These are phyloP conservation scores for Spinacia oleracea DNA, from an alignment of 179 eudicot genomes.

Conservation along the genomic window DNA sequence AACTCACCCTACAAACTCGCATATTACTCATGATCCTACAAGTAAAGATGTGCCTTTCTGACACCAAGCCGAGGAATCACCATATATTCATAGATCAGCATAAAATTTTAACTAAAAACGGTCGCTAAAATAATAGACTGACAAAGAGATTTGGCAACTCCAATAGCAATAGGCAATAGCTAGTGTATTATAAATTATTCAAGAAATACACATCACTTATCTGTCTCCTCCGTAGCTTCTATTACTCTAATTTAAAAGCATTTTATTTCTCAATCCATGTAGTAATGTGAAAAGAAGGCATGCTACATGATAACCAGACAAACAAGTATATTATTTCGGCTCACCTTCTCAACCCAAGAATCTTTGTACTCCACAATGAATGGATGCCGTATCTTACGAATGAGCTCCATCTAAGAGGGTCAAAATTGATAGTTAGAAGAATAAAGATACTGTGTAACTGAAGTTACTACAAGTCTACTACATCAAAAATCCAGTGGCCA, in stretches of 20 bases:
- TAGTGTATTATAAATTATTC: not conserved
- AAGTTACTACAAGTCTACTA: not conserved
- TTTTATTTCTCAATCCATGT: not conserved
- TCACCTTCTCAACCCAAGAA: constrained; percentile 98
- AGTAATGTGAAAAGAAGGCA: constrained; percentile 4
- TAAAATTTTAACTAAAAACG: too few relatives aligned
- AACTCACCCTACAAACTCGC: not conserved
- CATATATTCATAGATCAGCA: not conserved
- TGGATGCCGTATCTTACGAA: constrained; percentile 73
- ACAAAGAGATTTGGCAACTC: not conserved
- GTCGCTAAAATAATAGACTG: not conserved
- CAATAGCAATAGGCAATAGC: not conserved
- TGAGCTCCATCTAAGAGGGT: constrained; percentile 81
- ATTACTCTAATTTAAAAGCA: not conserved
- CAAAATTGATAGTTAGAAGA: not conserved
- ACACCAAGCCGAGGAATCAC: not conserved
- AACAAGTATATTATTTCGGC: constrained; percentile 10
- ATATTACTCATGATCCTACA: not conserved
- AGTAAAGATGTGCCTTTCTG: not conserved
- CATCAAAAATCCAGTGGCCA: not conserved
- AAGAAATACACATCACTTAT: not conserved
- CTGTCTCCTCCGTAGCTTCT: not conserved
- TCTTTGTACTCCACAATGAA: constrained; percentile 94
- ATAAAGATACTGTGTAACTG: not conserved
- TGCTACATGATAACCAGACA: constrained; percentile 5